Conservation (phyloP, 2,329 filamentous ascomycete genomes). For the Penicillium carneum region DNA sequence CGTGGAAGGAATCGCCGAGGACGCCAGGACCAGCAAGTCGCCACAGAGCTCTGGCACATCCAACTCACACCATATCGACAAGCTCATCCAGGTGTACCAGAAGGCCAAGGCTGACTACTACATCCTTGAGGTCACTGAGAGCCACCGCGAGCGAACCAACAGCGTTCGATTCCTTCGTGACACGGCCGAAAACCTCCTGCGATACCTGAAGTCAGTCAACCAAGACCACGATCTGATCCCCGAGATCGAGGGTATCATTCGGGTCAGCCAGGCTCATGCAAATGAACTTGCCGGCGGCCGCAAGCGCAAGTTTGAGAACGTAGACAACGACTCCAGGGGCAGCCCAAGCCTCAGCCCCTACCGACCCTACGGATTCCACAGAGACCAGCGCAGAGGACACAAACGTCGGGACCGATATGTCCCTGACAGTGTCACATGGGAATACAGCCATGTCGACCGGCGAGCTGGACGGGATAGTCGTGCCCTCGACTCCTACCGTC, state of each 20-base stretch:
- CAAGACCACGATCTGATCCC: slow-evolving; percentile 40
- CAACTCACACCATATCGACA: slow-evolving; percentile 22
- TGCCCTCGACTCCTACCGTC: slow-evolving; percentile 40
- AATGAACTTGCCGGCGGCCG: slow-evolving; percentile 48
- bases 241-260: slow-evolving; percentile 46
- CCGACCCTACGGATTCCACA: background rate
- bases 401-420: slow-evolving; percentile 10
- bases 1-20: background rate
- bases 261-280: slow-evolving; percentile 46
- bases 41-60: background rate
- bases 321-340: slow-evolving; percentile 7
- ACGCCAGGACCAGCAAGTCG: background rate
- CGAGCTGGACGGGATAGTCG: slow-evolving; percentile 15
- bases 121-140: slow-evolving; percentile 26
- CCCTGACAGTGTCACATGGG: slow-evolving; percentile 4
- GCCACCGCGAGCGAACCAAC: slow-evolving; percentile 35
- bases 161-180: slow-evolving; percentile 54
- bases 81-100: slow-evolving; percentile 45
- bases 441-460: background rate
- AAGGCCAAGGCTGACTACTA: slow-evolving; percentile 50
- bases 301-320: slow-evolving; percentile 49
- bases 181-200: slow-evolving; percentile 53
- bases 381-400: background rate
- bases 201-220: slow-evolving; percentile 41
- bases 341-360: slow-evolving; percentile 10